These are phyloP conservation scores for Westerdykella ornata DNA, from an alignment of 2,329 filamentous ascomycete species.

Conservation along the genomic window DNA sequence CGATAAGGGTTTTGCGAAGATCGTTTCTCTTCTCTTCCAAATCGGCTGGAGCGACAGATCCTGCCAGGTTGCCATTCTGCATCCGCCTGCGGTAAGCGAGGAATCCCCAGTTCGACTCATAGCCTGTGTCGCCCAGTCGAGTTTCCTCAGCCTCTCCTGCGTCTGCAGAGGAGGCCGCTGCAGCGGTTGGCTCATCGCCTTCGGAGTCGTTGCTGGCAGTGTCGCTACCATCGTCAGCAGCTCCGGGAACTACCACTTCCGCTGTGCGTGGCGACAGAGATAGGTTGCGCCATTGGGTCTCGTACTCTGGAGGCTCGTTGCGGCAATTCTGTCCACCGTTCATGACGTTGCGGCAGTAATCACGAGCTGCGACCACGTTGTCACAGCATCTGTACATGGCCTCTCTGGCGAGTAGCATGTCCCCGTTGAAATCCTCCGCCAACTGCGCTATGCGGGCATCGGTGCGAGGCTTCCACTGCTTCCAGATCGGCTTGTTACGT, in stretches of 20 bases:
- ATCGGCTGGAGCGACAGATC: constrained; percentile 62
- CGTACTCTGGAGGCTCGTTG: constrained; percentile 57
- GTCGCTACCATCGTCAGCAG: constrained; percentile 21
- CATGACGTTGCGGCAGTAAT: constrained; percentile 66
- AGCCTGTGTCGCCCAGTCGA: background rate
- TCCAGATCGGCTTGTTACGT: constrained; percentile 42
- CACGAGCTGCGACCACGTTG: constrained; percentile 51
- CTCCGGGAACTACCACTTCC: constrained; percentile 30
- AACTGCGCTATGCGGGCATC: constrained; percentile 41
- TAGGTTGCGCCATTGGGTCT: constrained; percentile 24
- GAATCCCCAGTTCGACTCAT: constrained; percentile 13
- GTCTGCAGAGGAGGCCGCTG: background rate
- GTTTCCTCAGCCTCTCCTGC: too few species aligned
- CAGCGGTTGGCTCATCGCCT: constrained; percentile 18
- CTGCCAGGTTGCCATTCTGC: constrained; percentile 27
- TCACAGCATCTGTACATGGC: constrained; percentile 79
- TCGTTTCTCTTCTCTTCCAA: constrained; percentile 67
- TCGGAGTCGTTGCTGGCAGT: constrained; percentile 25
- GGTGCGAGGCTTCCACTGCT: constrained; percentile 48
- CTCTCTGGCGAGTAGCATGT: constrained; percentile 62
- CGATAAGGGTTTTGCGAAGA: constrained; percentile 73
- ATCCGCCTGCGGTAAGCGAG: constrained; percentile 32
- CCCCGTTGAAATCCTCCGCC: constrained; percentile 36
- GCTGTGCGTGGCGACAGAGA: constrained; percentile 27
- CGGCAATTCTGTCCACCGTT: constrained; percentile 54